phyloP scores from a whole-genome alignment of 2,329 filamentous ascomycete genomes.

The Aspergillus versicolor region DNA sequence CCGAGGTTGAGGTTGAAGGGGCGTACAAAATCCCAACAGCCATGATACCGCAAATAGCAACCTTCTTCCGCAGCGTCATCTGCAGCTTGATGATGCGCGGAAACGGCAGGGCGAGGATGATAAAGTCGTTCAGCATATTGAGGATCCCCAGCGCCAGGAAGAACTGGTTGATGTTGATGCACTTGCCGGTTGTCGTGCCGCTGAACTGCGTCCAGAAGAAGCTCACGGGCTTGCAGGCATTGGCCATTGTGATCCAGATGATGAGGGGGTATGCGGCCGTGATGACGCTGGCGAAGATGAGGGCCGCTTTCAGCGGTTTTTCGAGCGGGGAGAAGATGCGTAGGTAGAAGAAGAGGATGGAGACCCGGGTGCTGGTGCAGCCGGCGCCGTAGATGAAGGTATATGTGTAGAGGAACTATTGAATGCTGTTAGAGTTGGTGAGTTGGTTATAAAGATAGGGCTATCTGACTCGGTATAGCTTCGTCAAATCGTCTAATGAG shows the following conservation, averaged over 20 bases:
- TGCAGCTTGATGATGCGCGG: conserved; percentile 14
- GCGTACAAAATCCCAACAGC: conserved; percentile 18
- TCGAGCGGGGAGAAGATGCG: conserved; percentile 21
- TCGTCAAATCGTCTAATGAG: conserved; percentile 7
- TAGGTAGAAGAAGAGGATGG: conserved; percentile 25
- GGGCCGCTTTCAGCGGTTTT: conserved; percentile 3
- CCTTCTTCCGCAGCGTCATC: conserved; percentile 13
- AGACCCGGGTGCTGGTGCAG: conserved; percentile 18
- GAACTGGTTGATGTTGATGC: neutral
- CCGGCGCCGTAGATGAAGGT: conserved; percentile 17
- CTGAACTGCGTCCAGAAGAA: conserved; percentile 20
- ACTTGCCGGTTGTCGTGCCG: neutral
- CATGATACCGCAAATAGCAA: conserved; percentile 16
- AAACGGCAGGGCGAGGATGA: neutral
- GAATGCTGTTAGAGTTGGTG: neutral
- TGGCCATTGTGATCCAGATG: conserved; percentile 15
- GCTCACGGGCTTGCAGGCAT: conserved; percentile 11
- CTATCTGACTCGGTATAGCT: conserved; percentile 11
- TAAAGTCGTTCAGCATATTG: neutral
- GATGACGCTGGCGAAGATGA: conserved; percentile 11
- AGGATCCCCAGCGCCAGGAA: neutral
- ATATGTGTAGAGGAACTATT: conserved; percentile 15
- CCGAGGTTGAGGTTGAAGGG: no score
- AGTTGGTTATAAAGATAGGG: neutral
- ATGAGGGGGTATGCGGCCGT: conserved; percentile 13